phyloP scores from a whole-genome alignment of 108 stramenopile genomes.

The Cyclotella atomus region DNA sequence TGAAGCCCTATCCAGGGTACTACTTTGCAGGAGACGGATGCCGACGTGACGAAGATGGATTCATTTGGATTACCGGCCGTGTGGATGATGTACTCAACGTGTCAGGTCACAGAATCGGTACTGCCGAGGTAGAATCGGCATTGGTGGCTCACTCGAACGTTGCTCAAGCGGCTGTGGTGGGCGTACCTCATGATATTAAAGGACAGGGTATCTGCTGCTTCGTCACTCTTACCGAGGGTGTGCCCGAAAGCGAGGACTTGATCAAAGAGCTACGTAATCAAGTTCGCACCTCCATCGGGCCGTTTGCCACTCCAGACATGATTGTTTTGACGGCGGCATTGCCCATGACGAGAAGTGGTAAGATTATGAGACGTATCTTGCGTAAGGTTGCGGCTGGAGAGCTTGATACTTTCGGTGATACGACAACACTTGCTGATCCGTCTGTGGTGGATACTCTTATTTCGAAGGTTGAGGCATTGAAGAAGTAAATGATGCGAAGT shows the following conservation, averaged over 20 bases:
- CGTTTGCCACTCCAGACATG: constrained; percentile 93
- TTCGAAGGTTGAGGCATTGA: constrained; percentile 59
- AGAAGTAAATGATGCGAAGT: constrained; percentile 15
- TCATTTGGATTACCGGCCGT: constrained; percentile 96
- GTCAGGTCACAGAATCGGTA: constrained; percentile 96
- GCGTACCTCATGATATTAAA: constrained; percentile 92
- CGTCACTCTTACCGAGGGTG: constrained; percentile 72
- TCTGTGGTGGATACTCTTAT: constrained; percentile 90
- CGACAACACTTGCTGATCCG: constrained; percentile 95
- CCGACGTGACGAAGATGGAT: constrained; percentile 91
- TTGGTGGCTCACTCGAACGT: constrained; percentile 90
- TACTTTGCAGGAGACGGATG: constrained; percentile 98
- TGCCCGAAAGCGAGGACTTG: constrained; percentile 71
- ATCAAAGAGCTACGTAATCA: constrained; percentile 77
- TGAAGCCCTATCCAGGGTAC: constrained; percentile 93
- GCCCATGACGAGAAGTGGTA: constrained; percentile 96
- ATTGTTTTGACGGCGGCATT: constrained; percentile 80
- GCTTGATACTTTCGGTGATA: constrained; percentile 89
- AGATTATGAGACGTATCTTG: constrained; percentile 97
- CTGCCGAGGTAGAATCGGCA: constrained; percentile 94
- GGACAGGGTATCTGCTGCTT: constrained; percentile 90
- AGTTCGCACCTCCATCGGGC: constrained; percentile 89
- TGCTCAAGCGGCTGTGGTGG: constrained; percentile 93
- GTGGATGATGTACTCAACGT: constrained; percentile 98
- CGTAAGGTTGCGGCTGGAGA: constrained; percentile 95